These are phyloP conservation scores for Cyberlindnera xishuangbannaensis DNA, from an alignment of 805 yeast genomes.

Conservation along the genomic window DNA sequence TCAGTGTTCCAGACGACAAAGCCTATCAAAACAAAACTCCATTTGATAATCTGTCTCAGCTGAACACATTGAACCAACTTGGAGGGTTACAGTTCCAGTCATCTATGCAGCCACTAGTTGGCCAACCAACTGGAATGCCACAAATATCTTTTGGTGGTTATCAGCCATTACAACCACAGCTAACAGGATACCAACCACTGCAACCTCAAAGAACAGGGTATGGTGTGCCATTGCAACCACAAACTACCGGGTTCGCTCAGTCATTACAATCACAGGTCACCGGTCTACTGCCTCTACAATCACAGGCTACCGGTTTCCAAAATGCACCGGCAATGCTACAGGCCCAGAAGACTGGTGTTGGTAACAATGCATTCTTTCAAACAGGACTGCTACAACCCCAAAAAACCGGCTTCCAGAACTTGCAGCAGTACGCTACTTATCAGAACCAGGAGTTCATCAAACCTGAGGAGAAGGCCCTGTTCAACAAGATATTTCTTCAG, in stretches of 20 bases:
- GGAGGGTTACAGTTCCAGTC: conserved; percentile 29
- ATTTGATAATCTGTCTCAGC: conserved; percentile 32
- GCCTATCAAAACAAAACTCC: conserved; percentile 30
- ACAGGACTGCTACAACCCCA: conserved; percentile 28
- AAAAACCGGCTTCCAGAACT: conserved; percentile 26
- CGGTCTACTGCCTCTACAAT: conserved; percentile 20
- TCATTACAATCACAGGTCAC: conserved; percentile 43
- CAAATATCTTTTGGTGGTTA: conserved; percentile 19
- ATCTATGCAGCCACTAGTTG: conserved; percentile 17
- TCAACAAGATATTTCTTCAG: conserved; percentile 80
- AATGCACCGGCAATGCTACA: conserved; percentile 35
- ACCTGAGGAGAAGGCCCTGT: conserved; percentile 78
- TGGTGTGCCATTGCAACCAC: conserved; percentile 28
- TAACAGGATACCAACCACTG: conserved; percentile 29
- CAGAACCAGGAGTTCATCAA: conserved; percentile 61
- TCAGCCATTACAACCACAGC: conserved; percentile 29
- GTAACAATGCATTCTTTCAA: conserved; percentile 35
- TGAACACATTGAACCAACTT: conserved; percentile 28
- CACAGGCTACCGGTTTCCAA: conserved; percentile 30
- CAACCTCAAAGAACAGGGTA: conserved; percentile 28
- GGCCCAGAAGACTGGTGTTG: conserved; percentile 62
- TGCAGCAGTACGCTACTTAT: conserved; percentile 25
- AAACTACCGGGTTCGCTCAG: conserved; percentile 32
- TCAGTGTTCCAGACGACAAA: conserved; percentile 58
- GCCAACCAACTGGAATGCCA: conserved; percentile 21